A percentile compares a stretch with the other conserved stretches of the same genome.
Evolutionary conservation across 2,329 filamentous ascomycete genomes (phyloP).

Genomic region (Ceratocystis ficicola): DNA sequence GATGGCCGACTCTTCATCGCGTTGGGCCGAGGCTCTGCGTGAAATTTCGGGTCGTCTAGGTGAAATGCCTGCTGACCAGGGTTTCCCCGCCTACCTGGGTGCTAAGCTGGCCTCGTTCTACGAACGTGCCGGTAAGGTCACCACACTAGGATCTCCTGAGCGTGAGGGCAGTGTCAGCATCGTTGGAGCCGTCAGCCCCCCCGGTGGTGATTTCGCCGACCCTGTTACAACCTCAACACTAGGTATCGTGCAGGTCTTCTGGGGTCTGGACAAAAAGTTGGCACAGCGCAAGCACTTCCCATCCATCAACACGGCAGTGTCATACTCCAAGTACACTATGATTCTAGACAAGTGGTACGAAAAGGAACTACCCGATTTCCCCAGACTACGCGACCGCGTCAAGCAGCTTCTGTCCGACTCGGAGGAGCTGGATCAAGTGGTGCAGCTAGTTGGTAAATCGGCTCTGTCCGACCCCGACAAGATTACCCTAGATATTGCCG

Average conservation of each 20-base stretch:
- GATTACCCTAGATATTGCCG: conserved; percentile 89
- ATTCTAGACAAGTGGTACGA: conserved; percentile 90
- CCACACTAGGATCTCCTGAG: conserved; percentile 76
- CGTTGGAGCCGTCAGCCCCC: conserved; percentile 91
- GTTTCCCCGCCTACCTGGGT: conserved; percentile 94
- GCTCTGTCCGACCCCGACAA: conserved; percentile 94
- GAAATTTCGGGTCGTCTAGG: conserved; percentile 96
- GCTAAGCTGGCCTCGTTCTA: conserved; percentile 98
- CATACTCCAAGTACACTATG: conserved; percentile 92
- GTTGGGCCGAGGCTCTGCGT: conserved; percentile 97
- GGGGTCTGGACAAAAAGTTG: conserved; percentile 99
- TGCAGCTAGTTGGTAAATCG: conserved; percentile 95
- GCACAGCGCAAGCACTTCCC: conserved; percentile 99
- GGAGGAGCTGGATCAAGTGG: conserved; percentile 95
- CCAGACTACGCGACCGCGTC: conserved; percentile 80
- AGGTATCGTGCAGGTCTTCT: conserved; percentile 97
- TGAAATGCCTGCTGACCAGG: conserved; percentile 99
- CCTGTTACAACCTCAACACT: conserved; percentile 89
- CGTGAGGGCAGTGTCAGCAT: conserved; percentile 90
- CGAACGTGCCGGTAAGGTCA: conserved; percentile 85
- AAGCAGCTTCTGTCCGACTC: conserved; percentile 88
- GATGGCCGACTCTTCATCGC: conserved; percentile 98
- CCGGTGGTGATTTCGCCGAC: conserved; percentile 98
- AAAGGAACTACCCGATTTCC: conserved; percentile 88
- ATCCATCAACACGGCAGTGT: conserved; percentile 87